These are phyloP conservation scores for Monosporozyma unispora DNA, from an alignment of 805 yeast genomes.

Conservation along the genomic window DNA sequence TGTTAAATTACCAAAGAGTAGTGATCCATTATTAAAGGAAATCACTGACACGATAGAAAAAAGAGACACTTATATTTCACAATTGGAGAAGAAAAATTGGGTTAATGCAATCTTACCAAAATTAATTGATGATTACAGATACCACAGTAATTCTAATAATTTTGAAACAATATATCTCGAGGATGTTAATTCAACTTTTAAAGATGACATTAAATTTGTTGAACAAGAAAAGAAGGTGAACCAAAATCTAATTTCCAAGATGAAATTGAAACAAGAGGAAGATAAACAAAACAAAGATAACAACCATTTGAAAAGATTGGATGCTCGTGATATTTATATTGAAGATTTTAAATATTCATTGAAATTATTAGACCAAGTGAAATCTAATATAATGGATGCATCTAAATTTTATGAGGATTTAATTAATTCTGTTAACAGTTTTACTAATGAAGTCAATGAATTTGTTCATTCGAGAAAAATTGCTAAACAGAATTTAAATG, in stretches of 20 bases:
- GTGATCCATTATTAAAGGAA: conserved; percentile 32
- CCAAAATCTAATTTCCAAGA: conserved; percentile 30
- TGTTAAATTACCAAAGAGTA: conserved; percentile 24
- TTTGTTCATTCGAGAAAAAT: conserved; percentile 43
- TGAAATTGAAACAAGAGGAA: conserved; percentile 24
- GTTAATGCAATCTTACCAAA: conserved; percentile 44
- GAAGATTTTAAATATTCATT: conserved; percentile 20
- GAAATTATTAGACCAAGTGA: conserved; percentile 42
- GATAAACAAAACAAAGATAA: background rate
- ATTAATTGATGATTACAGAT: conserved; percentile 41
- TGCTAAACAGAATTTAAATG: conserved; percentile 46
- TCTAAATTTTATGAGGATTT: conserved; percentile 60
- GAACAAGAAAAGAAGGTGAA: conserved; percentile 35
- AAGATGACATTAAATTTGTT: conserved; percentile 41
- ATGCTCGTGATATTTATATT: conserved; percentile 17
- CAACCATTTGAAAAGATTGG: conserved; percentile 9
- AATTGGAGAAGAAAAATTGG: conserved; percentile 37
- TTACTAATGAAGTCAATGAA: conserved; percentile 41
- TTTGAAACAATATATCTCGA: conserved; percentile 35
- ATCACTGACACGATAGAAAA: conserved; percentile 29
- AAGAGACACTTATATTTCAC: conserved; percentile 27
- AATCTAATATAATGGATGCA: conserved; percentile 58
- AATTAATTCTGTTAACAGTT: conserved; percentile 35
- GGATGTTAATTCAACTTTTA: conserved; percentile 38
- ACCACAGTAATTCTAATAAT: conserved; percentile 23